Evolutionary conservation across 441 rosid genomes (phyloP).

Genomic region (Hura crepitans): DNA sequence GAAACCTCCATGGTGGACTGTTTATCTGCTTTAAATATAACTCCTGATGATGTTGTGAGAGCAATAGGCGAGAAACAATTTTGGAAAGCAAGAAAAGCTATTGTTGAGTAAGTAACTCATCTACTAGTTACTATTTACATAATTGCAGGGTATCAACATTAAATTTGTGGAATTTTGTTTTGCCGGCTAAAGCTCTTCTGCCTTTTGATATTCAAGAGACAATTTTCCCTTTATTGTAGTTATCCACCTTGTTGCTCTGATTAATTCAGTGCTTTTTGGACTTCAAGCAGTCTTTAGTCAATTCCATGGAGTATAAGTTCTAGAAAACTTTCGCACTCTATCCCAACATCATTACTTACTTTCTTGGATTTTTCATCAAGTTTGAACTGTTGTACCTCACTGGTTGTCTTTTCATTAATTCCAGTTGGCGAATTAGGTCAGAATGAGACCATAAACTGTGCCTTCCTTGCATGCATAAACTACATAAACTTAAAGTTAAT

Average conservation of each 20-base stretch:
- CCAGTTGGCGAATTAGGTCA: constrained; percentile 6
- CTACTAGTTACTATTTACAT: constrained; percentile 9
- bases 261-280: neutral
- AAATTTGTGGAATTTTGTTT: neutral
- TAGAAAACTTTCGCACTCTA: neutral
- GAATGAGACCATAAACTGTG: neutral
- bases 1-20: constrained; percentile 59
- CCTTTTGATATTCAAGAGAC: neutral
- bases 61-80: constrained; percentile 75
- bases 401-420: neutral
- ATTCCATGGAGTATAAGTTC: neutral
- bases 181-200: neutral
- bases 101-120: constrained; percentile 63
- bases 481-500: neutral
- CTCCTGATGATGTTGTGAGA: constrained; percentile 74
- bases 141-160: constrained; percentile 9
- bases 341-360: neutral
- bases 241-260: neutral
- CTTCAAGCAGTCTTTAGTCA: neutral
- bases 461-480: neutral
- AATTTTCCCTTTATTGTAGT: neutral
- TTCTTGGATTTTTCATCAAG: neutral
- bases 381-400: neutral
- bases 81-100: constrained; percentile 78
- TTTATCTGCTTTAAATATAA: constrained; percentile 39